Conservation (phyloP, 2,329 filamentous ascomycete species). For the Aspergillus awamori region DNA sequence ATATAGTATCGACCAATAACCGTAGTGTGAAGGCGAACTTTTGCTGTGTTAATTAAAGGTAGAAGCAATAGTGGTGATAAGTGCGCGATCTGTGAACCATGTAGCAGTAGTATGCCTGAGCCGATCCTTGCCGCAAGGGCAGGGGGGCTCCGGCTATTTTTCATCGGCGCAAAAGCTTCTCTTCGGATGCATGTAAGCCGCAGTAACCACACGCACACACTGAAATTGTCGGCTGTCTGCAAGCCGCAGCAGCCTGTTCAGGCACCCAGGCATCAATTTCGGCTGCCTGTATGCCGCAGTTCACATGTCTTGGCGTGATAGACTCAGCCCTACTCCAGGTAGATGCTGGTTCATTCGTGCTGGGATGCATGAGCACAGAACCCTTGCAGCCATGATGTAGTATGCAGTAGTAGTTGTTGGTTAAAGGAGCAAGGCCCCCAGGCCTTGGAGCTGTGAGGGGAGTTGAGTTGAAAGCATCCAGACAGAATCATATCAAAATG, state of each 20-base stretch:
- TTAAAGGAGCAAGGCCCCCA: background rate
- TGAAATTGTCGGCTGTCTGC: background rate
- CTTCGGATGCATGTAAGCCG: background rate
- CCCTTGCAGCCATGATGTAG: background rate
- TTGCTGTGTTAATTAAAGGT: too few species aligned
- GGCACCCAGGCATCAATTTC: too few species aligned
- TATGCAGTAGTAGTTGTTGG: background rate
- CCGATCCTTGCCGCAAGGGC: background rate
- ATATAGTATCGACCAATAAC: too few species aligned
- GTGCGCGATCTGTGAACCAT: too few species aligned
- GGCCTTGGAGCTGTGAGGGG: background rate
- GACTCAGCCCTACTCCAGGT: background rate
- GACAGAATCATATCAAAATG: conserved; percentile 7
- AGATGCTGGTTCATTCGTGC: background rate
- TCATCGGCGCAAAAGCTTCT: background rate
- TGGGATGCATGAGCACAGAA: background rate
- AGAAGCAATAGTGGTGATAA: too few species aligned
- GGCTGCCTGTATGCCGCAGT: background rate
- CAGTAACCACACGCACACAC: too few species aligned
- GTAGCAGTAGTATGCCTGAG: background rate
- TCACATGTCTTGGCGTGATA: background rate
- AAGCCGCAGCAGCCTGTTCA: too few species aligned
- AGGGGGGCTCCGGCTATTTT: background rate
- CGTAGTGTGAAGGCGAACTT: too few species aligned
- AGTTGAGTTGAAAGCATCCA: background rate